phyloP scores from a whole-genome alignment of 352 stramenopile species.

The Globisporangium alternatum region DNA sequence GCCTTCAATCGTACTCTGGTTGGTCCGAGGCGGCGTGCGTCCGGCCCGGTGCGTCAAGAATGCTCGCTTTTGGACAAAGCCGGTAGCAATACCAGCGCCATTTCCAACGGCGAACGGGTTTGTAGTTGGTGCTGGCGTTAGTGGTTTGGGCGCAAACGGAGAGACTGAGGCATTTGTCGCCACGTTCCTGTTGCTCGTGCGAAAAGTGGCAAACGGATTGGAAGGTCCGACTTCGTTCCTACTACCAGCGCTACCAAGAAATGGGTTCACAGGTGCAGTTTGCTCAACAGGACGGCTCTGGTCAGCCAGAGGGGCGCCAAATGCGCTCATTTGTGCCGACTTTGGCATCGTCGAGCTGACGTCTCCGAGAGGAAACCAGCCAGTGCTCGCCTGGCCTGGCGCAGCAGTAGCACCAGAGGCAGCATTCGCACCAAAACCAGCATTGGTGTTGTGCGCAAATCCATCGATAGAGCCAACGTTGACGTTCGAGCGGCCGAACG shows the following conservation, averaged over 20 bases:
- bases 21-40: not conserved
- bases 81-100: not conserved
- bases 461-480: not conserved
- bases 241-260: not conserved
- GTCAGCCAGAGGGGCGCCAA: not conserved
- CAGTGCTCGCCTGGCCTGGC: not conserved
- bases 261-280: constrained; percentile 8
- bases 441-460: not conserved
- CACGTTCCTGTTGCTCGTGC: not conserved
- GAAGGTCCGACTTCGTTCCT: not conserved
- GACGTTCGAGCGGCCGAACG: not conserved
- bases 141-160: not conserved
- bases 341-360: not conserved
- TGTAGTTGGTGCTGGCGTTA: not conserved
- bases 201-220: not conserved
- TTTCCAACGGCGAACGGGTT: constrained; percentile 6
- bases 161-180: not conserved
- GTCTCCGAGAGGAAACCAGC: constrained; percentile 9
- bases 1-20: not conserved
- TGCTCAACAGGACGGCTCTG: not conserved
- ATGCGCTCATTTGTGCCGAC: not conserved
- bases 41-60: not conserved
- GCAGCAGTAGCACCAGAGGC: not conserved
- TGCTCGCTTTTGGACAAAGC: not conserved
- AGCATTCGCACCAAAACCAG: not conserved